Percentiles rank a stretch among this genome's conserved stretches.
These are phyloP conservation scores for Zymoseptoria brevis DNA, from an alignment of 2,329 filamentous ascomycete genomes.

Conservation along the genomic window DNA sequence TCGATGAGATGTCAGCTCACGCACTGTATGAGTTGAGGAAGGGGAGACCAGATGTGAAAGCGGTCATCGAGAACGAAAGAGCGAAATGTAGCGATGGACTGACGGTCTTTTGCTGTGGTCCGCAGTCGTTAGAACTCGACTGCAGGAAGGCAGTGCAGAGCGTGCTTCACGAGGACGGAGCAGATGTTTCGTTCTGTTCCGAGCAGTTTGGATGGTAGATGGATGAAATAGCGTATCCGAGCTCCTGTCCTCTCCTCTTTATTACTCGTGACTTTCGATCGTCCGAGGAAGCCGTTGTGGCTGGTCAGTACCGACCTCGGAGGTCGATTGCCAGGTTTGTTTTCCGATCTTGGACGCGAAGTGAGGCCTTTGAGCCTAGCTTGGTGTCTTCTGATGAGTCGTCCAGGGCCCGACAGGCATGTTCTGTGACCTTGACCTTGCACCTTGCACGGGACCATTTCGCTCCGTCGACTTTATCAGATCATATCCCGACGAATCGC, in stretches of 20 bases:
- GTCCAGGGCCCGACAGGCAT: neutral
- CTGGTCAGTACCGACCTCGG: neutral
- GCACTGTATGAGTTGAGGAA: neutral
- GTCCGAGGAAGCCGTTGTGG: neutral
- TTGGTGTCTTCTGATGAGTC: neutral
- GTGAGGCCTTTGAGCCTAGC: neutral
- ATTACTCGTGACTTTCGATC: neutral
- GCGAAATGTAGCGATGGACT: neutral
- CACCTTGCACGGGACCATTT: no score
- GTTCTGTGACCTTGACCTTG: no score
- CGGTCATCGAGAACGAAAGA: neutral
- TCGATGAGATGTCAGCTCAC: neutral
- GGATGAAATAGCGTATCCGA: neutral
- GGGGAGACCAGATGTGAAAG: constrained; percentile 5
- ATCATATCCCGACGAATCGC: no score
- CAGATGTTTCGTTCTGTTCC: constrained; percentile 1
- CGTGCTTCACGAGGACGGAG: neutral
- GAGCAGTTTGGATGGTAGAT: constrained; percentile 1
- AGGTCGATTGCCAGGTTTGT: neutral
- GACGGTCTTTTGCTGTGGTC: constrained; percentile 9
- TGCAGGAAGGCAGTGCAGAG: neutral
- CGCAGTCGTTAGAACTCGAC: neutral
- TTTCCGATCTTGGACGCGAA: neutral
- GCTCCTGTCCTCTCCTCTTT: neutral
- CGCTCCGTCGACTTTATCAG: no score